Evolutionary conservation across 2,329 filamentous ascomycete genomes (phyloP), one percentile per base, ranked within the genome.

Genomic region (Cercospora berteroae): DNA sequence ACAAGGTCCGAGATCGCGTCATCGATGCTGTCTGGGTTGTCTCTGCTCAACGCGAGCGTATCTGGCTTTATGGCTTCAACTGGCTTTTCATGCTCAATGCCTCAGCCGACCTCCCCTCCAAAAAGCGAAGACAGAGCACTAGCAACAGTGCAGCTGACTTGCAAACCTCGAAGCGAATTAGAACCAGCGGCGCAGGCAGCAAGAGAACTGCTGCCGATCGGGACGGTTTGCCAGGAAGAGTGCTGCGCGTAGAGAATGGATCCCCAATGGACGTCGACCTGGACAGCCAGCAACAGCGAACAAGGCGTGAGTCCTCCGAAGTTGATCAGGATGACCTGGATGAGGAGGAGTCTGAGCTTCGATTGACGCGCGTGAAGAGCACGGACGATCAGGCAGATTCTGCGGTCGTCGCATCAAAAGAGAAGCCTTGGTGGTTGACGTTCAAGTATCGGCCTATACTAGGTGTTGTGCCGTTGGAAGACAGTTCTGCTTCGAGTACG

Each of bases 31-130:
- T 97, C 44, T 98, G 94, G 94, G 91, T 96, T 76, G 83, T 90
- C 1, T 73, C 59, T 10, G 76, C 77, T 29, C 71, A 72, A 7
- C 80, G 81, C n/a, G 82, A 88, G 57, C 87, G 94, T 13, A 80
- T 94, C 7, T 98, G 94, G 93, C 81, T 98, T 20, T 97, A 96
- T 75, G 94, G 94, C 6, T 87, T 88, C 48, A 89, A 87, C 1
- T 98, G 93, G 85, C 80, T 99, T 25, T 93, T 92, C 81, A 98
- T 98, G 94, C 87, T 99, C 68, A 93, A 98, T 77, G 82, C 96
- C 31, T 86, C 87, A 20, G 86, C 86, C 74, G 90, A 97, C 77
- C 85, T 95, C 59, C 25, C 56, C 3, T 62, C 44, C 36, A 70
- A 68, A 67, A 69, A 68, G 77, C 79, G 69, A 58, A 73, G 72